Base-by-base conservation (phyloP, 2,329 filamentous ascomycete species). In the Didymella pomorum region DNA sequence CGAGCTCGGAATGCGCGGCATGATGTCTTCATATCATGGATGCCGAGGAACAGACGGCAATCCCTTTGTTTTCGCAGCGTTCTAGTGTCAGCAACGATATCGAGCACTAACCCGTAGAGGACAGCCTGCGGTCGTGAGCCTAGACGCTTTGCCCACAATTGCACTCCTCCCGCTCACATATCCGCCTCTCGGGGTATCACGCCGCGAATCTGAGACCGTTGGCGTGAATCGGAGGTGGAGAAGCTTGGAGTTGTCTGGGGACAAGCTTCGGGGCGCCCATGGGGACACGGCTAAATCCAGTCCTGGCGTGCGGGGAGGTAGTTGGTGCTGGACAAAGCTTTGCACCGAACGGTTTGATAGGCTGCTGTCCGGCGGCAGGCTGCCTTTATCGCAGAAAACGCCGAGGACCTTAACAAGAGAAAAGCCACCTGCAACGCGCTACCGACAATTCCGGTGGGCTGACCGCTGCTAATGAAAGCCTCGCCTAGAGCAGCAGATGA, bases 391-490 rank as follows among this genome's bases (percentile, higher is more conserved):
- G 54, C 58, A 60, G 42, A 61, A 54, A 56, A 35, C 56, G 52
- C 60, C 48, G 60, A 57, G 25, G 37, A 31, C 21, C 44, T 52
- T 21, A 46, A 45, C 52, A 53, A 51, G 52, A 54, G 39, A 54
- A 46, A 46, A 62, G 62, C 64, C 61, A 63, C 58, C 42, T 39
- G n/a, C 53, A 45, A 49, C 42, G 51, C 60, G 60, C 64, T 65
- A 63, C 46, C 39, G 44, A 60, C 60, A 39, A 16, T 65, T 67
- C 50, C 57, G 66, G 66, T 56, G 58, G 60, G 44, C 60, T 46
- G 52, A 52, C 60, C 61, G 61, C 61, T 60, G 60, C 67, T 66
- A 66, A 56, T 26, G 60, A 61, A 52, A 60, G 60, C 60, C 55
- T 63, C 55, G 59, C 48, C 57, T 52, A 52, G 60, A 56, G 39